Evolutionary conservation across 1,284 basidiomycete genomes (phyloP), one percentile per base, ranked within the genome.

Genomic region (Ustilago cynodontis): DNA sequence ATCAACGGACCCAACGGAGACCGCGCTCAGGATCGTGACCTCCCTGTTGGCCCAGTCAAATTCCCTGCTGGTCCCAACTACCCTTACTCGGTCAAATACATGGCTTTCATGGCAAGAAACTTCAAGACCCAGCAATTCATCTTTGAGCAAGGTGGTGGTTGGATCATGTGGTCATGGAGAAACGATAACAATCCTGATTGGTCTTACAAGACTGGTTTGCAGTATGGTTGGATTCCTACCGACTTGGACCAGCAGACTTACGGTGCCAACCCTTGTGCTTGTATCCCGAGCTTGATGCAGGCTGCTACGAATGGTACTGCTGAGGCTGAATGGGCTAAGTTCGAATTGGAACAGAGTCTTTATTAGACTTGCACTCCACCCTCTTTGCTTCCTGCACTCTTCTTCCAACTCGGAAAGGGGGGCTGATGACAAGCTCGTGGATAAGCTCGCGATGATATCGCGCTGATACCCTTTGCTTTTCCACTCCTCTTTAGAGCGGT

Each of bases 101-200:
- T 94, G 90, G 90, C 89, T 1, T 94, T 93, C 89, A 87, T 98
- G 65, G 88, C 93, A 59, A 89, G 93, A 84, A 91, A 90, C 86
- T 98, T 92, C 90, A 93, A 95, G 84, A 93, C 93, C 0, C 95
- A 97, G 75, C 78, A 77, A 43, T 78, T 68, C 50, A 79, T 82
- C 26, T 87, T 82, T 55, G 85, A 86, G 77, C 66, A 65, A 35
- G 77, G 83, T 28, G 89, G 90, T 56, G 92, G 93, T 22, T 93
- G 92, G 92, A 88, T 92, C 16, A 91, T 89, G 82, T 93, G 92
- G 92, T 90, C 92, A 16, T 93, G 92, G 92, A 92, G 92, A 89
- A 61, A 78, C 75, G 78, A 81, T 60, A 77, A 72, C 57, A 81
- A 82, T 24, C 79, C 81, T 31, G 86, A 86, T 39, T 86, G 85